phyloP scores from a whole-genome alignment of 305 asterid genomes.

The Fraxinus velutina region DNA sequence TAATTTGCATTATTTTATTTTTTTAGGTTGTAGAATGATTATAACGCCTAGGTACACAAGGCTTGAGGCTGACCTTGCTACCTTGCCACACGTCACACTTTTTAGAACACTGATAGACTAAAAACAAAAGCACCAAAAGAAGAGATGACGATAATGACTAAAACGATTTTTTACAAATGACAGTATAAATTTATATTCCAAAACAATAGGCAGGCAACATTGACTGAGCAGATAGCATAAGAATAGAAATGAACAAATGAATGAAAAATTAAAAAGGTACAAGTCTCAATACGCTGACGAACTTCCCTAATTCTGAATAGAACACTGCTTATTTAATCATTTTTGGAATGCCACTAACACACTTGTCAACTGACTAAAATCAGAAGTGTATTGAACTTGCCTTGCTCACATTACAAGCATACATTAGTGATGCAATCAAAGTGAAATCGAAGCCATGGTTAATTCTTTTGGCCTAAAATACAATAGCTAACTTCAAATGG shows the following conservation, averaged over 20 bases:
- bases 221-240: not conserved
- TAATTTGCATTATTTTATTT: not conserved
- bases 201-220: not conserved
- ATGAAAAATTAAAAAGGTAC: not conserved
- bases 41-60: not conserved
- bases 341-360: not conserved
- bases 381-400: not conserved
- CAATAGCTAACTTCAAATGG: not conserved
- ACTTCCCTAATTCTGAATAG: not conserved
- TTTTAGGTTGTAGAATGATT: not conserved
- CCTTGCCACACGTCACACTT: not conserved
- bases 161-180: not conserved
- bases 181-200: not conserved
- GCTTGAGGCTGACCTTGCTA: no score
- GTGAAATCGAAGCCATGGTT: not conserved
- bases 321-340: not conserved
- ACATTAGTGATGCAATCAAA: not conserved
- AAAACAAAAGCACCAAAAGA: constrained; percentile 1
- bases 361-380: not conserved
- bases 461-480: not conserved
- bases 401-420: not conserved
- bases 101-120: not conserved
- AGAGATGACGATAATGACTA: not conserved
- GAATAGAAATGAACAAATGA: not conserved
- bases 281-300: not conserved